A percentile compares a stretch with the other conserved stretches of the same genome.
phyloP scores from a whole-genome alignment of 108 stramenopile genomes.

The Schizochytrium sp. region DNA sequence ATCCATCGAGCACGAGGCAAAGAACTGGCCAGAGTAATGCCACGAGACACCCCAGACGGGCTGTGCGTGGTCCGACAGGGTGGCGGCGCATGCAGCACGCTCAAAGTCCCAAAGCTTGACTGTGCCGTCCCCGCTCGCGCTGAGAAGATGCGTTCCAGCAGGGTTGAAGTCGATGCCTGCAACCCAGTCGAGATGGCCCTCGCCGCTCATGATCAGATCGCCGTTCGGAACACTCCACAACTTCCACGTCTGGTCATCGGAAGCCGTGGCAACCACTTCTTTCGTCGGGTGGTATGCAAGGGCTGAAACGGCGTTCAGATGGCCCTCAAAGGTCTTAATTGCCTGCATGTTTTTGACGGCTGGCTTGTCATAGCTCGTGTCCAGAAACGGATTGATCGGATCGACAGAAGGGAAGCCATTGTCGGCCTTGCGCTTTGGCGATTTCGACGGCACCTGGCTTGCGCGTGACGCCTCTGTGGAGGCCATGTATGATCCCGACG shows the following conservation, averaged over 20 bases:
- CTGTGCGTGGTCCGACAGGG: constrained; percentile 58
- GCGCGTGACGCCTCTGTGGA: background rate
- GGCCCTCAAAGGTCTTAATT: constrained; percentile 46
- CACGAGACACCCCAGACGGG: constrained; percentile 53
- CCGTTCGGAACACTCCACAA: constrained; percentile 53
- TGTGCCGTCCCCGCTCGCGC: constrained; percentile 45
- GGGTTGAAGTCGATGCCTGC: constrained; percentile 54
- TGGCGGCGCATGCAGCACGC: constrained; percentile 38
- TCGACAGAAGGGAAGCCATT: constrained; percentile 30
- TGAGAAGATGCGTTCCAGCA: constrained; percentile 48
- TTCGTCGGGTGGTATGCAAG: constrained; percentile 57
- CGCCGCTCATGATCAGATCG: constrained; percentile 57
- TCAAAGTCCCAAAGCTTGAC: constrained; percentile 62
- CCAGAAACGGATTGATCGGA: constrained; percentile 39
- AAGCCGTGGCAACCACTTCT: constrained; percentile 44
- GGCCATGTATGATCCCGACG: background rate
- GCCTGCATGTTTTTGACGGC: constrained; percentile 32
- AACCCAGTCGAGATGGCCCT: constrained; percentile 55
- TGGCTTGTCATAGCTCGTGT: constrained; percentile 37
- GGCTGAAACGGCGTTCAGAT: constrained; percentile 45
- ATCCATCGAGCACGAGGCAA: constrained; percentile 55
- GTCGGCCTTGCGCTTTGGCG: constrained; percentile 23
- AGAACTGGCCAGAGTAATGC: constrained; percentile 55
- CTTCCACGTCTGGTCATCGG: constrained; percentile 58
- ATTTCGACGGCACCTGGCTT: background rate